Conservation (phyloP, 257 asterid genomes). For the Solanum virginianum region DNA sequence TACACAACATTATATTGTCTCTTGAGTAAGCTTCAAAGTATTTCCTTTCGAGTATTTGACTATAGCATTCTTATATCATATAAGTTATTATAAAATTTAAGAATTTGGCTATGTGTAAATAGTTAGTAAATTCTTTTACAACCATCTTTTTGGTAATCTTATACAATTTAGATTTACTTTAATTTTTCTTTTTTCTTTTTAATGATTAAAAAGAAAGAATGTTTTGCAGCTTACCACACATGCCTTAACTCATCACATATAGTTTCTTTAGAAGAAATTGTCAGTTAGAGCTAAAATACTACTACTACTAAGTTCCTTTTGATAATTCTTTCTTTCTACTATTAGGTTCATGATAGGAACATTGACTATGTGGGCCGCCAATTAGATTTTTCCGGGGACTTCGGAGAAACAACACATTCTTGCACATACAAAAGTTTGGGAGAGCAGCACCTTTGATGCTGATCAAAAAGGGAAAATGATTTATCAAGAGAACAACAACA, state of each 20-base stretch:
- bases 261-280: background rate
- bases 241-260: background rate
- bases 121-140: background rate
- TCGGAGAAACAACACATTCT: background rate
- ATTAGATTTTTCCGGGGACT: background rate
- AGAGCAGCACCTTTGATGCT: background rate
- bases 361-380: background rate
- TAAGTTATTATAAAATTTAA: background rate
- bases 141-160: background rate
- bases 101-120: background rate
- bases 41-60: background rate
- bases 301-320: background rate
- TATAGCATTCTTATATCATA: background rate
- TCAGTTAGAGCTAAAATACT: no score
- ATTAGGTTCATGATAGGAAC: background rate
- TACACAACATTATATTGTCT: background rate
- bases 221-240: background rate
- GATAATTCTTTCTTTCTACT: background rate
- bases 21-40: background rate
- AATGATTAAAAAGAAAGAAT: background rate
- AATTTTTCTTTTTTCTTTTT: background rate
- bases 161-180: background rate
- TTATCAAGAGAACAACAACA: background rate
- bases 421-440: background rate
- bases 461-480: background rate